Percentiles rank a stretch among this genome's conserved stretches.
Evolutionary conservation across 2,329 filamentous ascomycete species (phyloP).

Genomic region (Colletotrichum spaethianum): DNA sequence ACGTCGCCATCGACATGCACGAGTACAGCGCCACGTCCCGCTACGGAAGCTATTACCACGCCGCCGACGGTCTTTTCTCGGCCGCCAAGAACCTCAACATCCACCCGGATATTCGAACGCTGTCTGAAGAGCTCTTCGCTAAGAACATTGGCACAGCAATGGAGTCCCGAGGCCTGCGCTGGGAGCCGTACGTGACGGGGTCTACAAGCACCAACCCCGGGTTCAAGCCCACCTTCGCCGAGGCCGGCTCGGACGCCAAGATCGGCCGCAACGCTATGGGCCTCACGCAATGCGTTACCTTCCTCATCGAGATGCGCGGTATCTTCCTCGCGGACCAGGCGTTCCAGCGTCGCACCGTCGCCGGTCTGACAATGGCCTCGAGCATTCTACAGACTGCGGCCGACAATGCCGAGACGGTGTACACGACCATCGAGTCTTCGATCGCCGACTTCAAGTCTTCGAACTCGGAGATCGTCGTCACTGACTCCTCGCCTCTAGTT

Average conservation of each 20-base stretch:
- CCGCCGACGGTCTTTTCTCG: slow-evolving; percentile 50
- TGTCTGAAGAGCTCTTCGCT: slow-evolving; percentile 50
- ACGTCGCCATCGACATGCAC: slow-evolving; percentile 51
- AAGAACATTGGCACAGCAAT: slow-evolving; percentile 48
- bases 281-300: slow-evolving; percentile 48
- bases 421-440: slow-evolving; percentile 46
- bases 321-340: slow-evolving; percentile 50
- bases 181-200: slow-evolving; percentile 50
- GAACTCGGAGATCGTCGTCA: slow-evolving; percentile 47
- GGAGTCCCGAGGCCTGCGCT: slow-evolving; percentile 48
- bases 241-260: slow-evolving; percentile 45
- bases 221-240: slow-evolving; percentile 43
- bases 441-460: slow-evolving; percentile 47
- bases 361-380: slow-evolving; percentile 48
- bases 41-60: slow-evolving; percentile 42
- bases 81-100: slow-evolving; percentile 54
- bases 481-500: slow-evolving; percentile 45
- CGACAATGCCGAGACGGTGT: slow-evolving; percentile 49
- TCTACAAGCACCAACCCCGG: slow-evolving; percentile 43
- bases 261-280: slow-evolving; percentile 50
- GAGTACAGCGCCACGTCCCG: slow-evolving; percentile 47
- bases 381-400: slow-evolving; percentile 50
- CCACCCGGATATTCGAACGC: slow-evolving; percentile 46
- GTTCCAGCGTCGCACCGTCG: slow-evolving; percentile 49
- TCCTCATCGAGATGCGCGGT: slow-evolving; percentile 50